A percentile compares a stretch with the other conserved stretches of the same genome.
Conservation (phyloP, 2,329 filamentous ascomycete genomes). For the Tolypocladium tundrense region DNA sequence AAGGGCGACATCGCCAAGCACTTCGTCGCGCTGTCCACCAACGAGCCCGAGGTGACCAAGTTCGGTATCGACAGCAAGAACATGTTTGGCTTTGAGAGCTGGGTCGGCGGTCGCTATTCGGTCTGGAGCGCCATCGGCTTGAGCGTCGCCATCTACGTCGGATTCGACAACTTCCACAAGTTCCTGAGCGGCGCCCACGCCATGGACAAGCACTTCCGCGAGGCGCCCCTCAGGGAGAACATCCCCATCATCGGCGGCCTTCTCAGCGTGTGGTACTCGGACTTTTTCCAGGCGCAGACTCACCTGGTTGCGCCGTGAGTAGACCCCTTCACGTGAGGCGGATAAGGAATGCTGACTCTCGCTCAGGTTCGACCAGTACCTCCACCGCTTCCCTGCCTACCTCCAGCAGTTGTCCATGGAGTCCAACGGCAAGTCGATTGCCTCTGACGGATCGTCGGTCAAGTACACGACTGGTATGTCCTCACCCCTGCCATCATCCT, state of each 20-base stretch:
- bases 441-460: conserved; percentile 75
- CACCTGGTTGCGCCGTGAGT: conserved; percentile 90
- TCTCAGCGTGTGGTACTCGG: conserved; percentile 95
- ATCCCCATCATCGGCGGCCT: conserved; percentile 89
- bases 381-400: conserved; percentile 97
- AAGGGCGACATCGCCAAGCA: conserved; percentile 92
- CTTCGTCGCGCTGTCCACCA: conserved; percentile 96
- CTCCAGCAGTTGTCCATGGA: conserved; percentile 99
- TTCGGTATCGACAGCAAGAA: conserved; percentile 98
- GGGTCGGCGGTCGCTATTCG: conserved; percentile 96
- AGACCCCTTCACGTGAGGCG: not conserved
- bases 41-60: conserved; percentile 89
- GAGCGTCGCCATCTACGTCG: conserved; percentile 88
- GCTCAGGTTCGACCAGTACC: conserved; percentile 86
- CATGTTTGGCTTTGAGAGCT: conserved; percentile 99
- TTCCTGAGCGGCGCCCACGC: conserved; percentile 91
- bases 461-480: conserved; percentile 80
- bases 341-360: conserved; percentile 1
- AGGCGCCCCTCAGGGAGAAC: conserved; percentile 85
- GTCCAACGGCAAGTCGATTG: conserved; percentile 97
- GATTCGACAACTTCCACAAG: conserved; percentile 94
- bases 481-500: not conserved
- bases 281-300: conserved; percentile 97
- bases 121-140: conserved; percentile 98
- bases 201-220: conserved; percentile 97